These are phyloP conservation scores for Leccinum rimulosum DNA, from an alignment of 768 basidiomycete species.

Conservation along the genomic window DNA sequence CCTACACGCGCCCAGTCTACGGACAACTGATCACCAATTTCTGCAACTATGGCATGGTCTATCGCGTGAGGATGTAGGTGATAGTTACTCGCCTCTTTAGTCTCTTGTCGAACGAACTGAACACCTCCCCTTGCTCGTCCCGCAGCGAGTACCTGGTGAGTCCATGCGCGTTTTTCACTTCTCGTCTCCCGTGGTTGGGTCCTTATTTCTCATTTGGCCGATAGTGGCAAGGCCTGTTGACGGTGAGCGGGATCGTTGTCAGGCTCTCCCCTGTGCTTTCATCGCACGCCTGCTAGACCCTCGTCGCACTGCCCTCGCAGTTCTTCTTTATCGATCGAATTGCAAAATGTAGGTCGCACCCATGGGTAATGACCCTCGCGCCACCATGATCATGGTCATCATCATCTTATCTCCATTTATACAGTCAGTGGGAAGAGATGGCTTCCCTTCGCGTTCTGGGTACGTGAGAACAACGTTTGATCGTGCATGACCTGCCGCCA, in stretches of 20 bases:
- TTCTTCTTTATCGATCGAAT: slow-evolving; percentile 21
- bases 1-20: slow-evolving; percentile 8
- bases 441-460: slow-evolving; percentile 15
- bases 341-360: slow-evolving; percentile 14
- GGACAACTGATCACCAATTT: slow-evolving; percentile 13
- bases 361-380: neutral
- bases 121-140: neutral
- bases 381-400: neutral
- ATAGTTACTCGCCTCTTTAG: neutral
- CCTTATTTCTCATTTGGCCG: neutral
- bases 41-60: slow-evolving; percentile 10
- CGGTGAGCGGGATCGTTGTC: slow-evolving; percentile 6
- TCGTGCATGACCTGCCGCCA: neutral
- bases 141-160: slow-evolving; percentile 18
- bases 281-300: neutral
- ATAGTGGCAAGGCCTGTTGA: slow-evolving; percentile 23
- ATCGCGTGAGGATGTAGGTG: slow-evolving; percentile 12
- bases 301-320: slow-evolving; percentile 19
- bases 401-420: neutral
- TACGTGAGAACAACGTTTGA: slow-evolving; percentile 5
- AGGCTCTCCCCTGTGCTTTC: neutral
- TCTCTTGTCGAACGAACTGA: neutral
- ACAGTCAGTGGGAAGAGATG: slow-evolving; percentile 17
- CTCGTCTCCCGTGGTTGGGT: neutral
- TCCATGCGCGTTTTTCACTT: neutral